Conservation (phyloP, 371 early-diverging fungal genomes). For the Circinella minor region DNA sequence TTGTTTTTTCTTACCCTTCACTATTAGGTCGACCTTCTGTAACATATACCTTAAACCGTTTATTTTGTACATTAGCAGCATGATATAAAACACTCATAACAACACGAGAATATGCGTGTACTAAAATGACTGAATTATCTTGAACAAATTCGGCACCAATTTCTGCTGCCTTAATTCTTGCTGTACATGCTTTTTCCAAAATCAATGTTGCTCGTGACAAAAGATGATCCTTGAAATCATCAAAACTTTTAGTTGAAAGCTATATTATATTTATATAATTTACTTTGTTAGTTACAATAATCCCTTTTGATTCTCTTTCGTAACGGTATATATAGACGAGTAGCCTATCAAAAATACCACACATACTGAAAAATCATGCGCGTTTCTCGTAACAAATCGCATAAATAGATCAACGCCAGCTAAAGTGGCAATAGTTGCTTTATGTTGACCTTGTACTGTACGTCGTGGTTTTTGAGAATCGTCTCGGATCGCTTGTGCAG, state of each 20-base stretch:
- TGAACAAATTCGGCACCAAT: constrained; percentile 89
- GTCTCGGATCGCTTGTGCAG: constrained; percentile 62
- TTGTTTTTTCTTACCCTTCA: constrained; percentile 62
- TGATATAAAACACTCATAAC: constrained; percentile 83
- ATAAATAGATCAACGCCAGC: constrained; percentile 93
- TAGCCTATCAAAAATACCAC: background rate
- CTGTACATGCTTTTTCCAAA: constrained; percentile 72
- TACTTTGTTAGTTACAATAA: background rate
- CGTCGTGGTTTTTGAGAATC: constrained; percentile 32
- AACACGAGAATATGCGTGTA: constrained; percentile 95
- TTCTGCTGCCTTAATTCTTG: constrained; percentile 79
- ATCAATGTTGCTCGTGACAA: constrained; percentile 75
- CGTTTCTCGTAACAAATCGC: constrained; percentile 76
- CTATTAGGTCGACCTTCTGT: constrained; percentile 85
- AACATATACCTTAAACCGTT: constrained; percentile 87
- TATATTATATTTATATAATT: constrained; percentile 1
- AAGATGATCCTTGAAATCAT: constrained; percentile 79
- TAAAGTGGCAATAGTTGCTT: constrained; percentile 53
- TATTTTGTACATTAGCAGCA: constrained; percentile 76
- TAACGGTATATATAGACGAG: too few relatives aligned
- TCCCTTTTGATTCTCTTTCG: too few relatives aligned
- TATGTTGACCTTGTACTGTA: constrained; percentile 42
- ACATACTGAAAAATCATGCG: constrained; percentile 68
- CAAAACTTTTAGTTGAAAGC: constrained; percentile 59
- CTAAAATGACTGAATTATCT: constrained; percentile 87